phyloP scores from a whole-genome alignment of 805 yeast genomes.

The Scheffersomyces spartinae region DNA sequence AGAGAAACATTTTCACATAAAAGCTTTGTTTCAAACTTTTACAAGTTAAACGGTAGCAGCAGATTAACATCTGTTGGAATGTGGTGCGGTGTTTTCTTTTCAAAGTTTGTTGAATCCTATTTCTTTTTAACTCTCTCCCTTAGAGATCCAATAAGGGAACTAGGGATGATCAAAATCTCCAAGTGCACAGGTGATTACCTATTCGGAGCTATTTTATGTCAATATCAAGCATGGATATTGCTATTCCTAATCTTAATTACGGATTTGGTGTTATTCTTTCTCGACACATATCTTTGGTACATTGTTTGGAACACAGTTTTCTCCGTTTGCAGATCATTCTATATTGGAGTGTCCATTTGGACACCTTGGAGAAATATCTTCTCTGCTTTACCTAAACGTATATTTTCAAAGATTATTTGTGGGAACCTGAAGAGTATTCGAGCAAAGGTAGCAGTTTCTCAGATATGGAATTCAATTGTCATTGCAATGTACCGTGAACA shows the following conservation, averaged over 20 bases:
- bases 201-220: constrained; percentile 43
- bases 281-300: constrained; percentile 81
- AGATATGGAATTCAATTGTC: constrained; percentile 18
- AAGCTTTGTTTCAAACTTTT: constrained; percentile 55
- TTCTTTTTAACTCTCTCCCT: constrained; percentile 65
- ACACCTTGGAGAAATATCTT: constrained; percentile 83
- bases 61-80: constrained; percentile 53
- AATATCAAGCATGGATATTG: constrained; percentile 44
- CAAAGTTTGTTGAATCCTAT: constrained; percentile 68
- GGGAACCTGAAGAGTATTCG: no score
- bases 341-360: constrained; percentile 73
- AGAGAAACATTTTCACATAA: constrained; percentile 41
- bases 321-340: constrained; percentile 59
- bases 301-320: constrained; percentile 68
- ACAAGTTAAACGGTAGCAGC: constrained; percentile 39
- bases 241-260: constrained; percentile 45
- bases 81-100: constrained; percentile 56
- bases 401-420: constrained; percentile 58
- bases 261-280: constrained; percentile 57
- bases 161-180: constrained; percentile 41
- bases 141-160: constrained; percentile 62
- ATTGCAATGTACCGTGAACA: constrained; percentile 25
- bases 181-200: constrained; percentile 53
- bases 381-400: constrained; percentile 64
- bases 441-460: constrained; percentile 37